Conservation (phyloP, 2,329 filamentous ascomycete genomes). For the Fonsecaea pedrosoi region DNA sequence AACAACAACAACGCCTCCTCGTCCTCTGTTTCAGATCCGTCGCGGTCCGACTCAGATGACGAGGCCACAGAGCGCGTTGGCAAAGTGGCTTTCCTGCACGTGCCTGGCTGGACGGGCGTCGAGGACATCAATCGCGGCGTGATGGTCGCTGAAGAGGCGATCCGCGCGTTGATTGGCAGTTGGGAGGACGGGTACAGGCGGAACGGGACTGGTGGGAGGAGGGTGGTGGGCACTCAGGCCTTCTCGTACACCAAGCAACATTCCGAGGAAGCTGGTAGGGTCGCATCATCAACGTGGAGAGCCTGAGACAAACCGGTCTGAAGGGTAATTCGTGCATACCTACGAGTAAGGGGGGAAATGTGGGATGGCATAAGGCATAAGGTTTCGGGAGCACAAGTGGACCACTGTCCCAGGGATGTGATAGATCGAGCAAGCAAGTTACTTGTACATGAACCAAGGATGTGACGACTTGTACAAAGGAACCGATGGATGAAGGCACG, state of each 20-base stretch:
- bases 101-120: constrained; percentile 66
- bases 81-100: constrained; percentile 73
- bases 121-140: constrained; percentile 50
- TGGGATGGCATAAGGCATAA: not conserved
- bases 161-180: constrained; percentile 51
- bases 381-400: not conserved
- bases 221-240: not conserved
- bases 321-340: not conserved
- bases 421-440: not conserved
- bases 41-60: not conserved
- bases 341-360: no score
- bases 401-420: not conserved
- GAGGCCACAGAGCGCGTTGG: constrained; percentile 37
- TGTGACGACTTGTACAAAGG: not conserved
- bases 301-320: not conserved
- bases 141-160: constrained; percentile 51
- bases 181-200: constrained; percentile 44
- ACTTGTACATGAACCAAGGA: not conserved
- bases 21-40: not conserved
- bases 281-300: constrained; percentile 7
- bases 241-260: constrained; percentile 28
- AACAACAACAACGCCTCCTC: not conserved
- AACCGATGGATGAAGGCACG: not conserved
- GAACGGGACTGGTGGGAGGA: constrained; percentile 3
- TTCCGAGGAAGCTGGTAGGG: constrained; percentile 23